phyloP scores from a whole-genome alignment of 2,329 filamentous ascomycete species.

The Talaromyces marneffei region DNA sequence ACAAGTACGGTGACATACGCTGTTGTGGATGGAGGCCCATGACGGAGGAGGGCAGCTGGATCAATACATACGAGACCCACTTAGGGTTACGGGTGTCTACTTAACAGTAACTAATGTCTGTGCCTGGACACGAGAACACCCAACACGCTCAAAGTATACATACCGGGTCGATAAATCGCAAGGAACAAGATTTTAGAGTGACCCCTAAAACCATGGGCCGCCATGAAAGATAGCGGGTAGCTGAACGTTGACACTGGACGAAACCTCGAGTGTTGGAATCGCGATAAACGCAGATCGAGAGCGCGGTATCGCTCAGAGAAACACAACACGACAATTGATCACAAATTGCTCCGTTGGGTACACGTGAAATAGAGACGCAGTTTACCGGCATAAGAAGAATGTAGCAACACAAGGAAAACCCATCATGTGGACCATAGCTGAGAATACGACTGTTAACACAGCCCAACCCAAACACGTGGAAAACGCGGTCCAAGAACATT shows the following conservation, averaged over 20 bases:
- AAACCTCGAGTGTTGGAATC: not conserved
- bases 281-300: not conserved
- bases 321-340: not conserved
- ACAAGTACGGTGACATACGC: too few species aligned
- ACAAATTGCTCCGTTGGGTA: not conserved
- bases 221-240: not conserved
- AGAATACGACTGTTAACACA: not conserved
- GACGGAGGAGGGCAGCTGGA: too few species aligned
- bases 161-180: not conserved
- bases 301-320: not conserved
- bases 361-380: not conserved
- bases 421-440: not conserved
- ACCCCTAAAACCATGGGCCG: not conserved
- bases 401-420: not conserved
- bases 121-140: not conserved
- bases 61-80: not conserved
- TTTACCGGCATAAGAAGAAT: not conserved
- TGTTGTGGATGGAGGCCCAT: too few species aligned
- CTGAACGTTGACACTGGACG: not conserved
- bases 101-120: not conserved
- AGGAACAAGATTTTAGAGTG: not conserved
- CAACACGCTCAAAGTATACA: not conserved
- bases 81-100: not conserved
- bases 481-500: conserved; percentile 9
- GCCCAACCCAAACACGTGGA: conserved; percentile 7